These are phyloP conservation scores for Phycomyces nitens DNA, from an alignment of 192 early-diverging fungal genomes.

Conservation along the genomic window DNA sequence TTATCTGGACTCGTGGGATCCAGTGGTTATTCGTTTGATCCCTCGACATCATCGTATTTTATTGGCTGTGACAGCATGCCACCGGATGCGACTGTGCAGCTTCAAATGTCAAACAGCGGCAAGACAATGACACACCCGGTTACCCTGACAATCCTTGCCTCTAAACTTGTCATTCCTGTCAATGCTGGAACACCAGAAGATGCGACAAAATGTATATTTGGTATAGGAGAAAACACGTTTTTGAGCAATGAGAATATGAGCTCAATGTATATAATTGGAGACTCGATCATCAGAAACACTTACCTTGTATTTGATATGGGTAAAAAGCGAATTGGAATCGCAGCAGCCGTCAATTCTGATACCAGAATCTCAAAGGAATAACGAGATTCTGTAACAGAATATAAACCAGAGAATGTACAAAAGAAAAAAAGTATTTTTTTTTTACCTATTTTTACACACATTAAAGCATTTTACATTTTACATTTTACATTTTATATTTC, in stretches of 20 bases:
- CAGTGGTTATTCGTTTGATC: conserved; percentile 3
- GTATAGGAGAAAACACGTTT: conserved; percentile 9
- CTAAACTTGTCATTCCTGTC: conserved; percentile 3
- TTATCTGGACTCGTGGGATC: background rate
- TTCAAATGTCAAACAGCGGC: conserved; percentile 4
- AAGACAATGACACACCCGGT: background rate
- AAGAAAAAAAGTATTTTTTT: no score
- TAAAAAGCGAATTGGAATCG: conserved; percentile 18
- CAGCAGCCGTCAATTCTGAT: conserved; percentile 5
- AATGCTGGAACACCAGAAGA: background rate
- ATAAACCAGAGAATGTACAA: no score
- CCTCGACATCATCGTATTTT: conserved; percentile 6
- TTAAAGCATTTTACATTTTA: no score
- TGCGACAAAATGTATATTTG: conserved; percentile 11
- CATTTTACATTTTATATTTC: no score
- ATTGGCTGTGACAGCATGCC: conserved; percentile 4
- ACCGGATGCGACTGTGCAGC: conserved; percentile 9
- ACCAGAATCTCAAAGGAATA: no score
- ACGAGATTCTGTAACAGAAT: no score
- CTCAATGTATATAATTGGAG: conserved; percentile 19
- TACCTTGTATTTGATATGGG: conserved; percentile 24
- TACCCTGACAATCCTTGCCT: conserved; percentile 1
- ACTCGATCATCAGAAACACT: conserved; percentile 11
- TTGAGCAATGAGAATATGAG: conserved; percentile 4
- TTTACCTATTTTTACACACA: no score